These are phyloP conservation scores for Nigrospora osmanthi DNA, from an alignment of 2,329 filamentous ascomycete genomes.

Conservation along the genomic window DNA sequence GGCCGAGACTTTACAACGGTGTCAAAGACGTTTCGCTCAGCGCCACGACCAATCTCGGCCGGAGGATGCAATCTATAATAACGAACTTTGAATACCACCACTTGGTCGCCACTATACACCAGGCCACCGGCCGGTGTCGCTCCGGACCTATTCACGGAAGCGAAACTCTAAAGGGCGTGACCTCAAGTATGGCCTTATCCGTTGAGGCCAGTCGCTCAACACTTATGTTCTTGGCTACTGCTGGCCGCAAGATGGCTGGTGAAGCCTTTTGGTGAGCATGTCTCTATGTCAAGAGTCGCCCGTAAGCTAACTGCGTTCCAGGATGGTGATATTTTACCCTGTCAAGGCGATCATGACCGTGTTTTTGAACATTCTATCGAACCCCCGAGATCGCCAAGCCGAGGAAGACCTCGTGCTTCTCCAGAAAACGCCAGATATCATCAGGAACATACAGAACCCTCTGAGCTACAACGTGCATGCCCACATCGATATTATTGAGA, in stretches of 20 bases:
- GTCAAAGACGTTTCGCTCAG: not conserved
- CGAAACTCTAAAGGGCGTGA: constrained; percentile 34
- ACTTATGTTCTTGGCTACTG: constrained; percentile 35
- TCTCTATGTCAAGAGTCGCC: not conserved
- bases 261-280: constrained; percentile 41
- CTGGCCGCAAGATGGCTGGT: constrained; percentile 31
- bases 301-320: constrained; percentile 20
- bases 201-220: constrained; percentile 49
- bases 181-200: constrained; percentile 43
- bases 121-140: constrained; percentile 43
- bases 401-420: constrained; percentile 38
- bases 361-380: constrained; percentile 45
- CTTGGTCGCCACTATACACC: constrained; percentile 46
- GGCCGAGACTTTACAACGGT: constrained; percentile 26
- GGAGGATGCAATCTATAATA: constrained; percentile 37
- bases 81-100: constrained; percentile 48
- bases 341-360: constrained; percentile 44
- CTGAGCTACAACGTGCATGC: too few relatives aligned
- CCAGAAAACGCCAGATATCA: constrained; percentile 29
- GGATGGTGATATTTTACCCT: constrained; percentile 49
- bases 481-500: too few relatives aligned
- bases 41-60: constrained; percentile 10
- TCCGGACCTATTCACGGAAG: constrained; percentile 26
- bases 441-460: constrained; percentile 26
- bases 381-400: constrained; percentile 34